These are phyloP conservation scores for Gracilaria domingensis DNA, from an alignment of 23 red algal species.

Conservation along the genomic window DNA sequence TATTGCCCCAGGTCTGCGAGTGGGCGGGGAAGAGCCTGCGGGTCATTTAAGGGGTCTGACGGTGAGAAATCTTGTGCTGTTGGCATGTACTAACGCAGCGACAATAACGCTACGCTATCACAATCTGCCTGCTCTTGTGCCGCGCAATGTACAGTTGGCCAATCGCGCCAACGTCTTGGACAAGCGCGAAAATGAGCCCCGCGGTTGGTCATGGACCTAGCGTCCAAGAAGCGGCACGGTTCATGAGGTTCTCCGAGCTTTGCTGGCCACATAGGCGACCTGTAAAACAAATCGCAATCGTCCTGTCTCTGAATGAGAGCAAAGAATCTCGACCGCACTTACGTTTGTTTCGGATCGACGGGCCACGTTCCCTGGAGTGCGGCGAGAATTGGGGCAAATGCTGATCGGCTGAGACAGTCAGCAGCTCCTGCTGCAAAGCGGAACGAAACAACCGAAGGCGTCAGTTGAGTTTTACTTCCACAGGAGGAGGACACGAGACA, in stretches of 20 bases:
- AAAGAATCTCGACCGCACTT: not conserved
- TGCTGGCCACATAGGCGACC: constrained; percentile 5
- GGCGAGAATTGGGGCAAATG: not conserved
- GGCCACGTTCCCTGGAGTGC: not conserved
- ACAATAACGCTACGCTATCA: constrained; percentile 12
- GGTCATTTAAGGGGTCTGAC: constrained; percentile 1
- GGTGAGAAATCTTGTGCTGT: not conserved
- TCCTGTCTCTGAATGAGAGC: not conserved
- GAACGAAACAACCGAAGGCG: no score
- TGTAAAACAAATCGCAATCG: not conserved
- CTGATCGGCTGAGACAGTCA: not conserved
- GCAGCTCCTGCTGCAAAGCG: not conserved
- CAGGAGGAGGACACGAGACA: no score
- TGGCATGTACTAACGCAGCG: not conserved
- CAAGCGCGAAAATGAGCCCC: not conserved
- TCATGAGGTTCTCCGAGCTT: no score
- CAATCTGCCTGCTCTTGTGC: constrained; percentile 10
- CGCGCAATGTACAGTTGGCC: constrained; percentile 5
- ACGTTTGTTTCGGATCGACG: not conserved
- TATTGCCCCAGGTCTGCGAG: not conserved
- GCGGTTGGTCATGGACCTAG: not conserved
- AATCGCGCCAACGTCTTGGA: constrained; percentile 11
- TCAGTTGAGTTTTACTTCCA: no score
- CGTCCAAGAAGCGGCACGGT: not conserved
- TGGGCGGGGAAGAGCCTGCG: not conserved